Evolutionary conservation across 805 yeast species (phyloP).

Genomic region (Wickerhamiella sergipiensis): DNA sequence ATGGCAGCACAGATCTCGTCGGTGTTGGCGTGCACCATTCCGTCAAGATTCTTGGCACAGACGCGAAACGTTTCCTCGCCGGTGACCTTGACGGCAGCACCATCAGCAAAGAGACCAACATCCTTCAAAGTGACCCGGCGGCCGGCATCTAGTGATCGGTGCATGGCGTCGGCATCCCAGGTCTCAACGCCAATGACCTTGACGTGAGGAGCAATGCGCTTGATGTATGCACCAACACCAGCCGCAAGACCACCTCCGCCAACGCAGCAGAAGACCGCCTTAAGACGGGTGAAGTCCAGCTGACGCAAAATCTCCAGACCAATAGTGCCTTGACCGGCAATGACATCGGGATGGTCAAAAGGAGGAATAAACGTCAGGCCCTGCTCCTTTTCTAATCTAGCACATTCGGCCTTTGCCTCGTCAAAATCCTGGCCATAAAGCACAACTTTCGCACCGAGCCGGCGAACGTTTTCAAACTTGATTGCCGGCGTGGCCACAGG

Average conservation of each 20-base stretch:
- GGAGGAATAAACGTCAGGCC: slow-evolving; percentile 92
- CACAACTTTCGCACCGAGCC: slow-evolving; percentile 90
- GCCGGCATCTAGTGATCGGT: slow-evolving; percentile 47
- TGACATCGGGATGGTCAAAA: slow-evolving; percentile 92
- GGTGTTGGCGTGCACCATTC: slow-evolving; percentile 68
- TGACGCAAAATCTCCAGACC: slow-evolving; percentile 90
- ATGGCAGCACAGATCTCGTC: slow-evolving; percentile 96
- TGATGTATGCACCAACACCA: slow-evolving; percentile 81
- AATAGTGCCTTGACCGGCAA: slow-evolving; percentile 98
- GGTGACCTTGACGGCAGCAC: slow-evolving; percentile 82
- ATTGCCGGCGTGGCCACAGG: slow-evolving; percentile 94
- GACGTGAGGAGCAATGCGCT: slow-evolving; percentile 94
- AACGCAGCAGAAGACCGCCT: slow-evolving; percentile 81
- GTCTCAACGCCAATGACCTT: slow-evolving; percentile 95
- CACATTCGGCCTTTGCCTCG: slow-evolving; percentile 85
- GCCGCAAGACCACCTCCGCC: slow-evolving; percentile 97
- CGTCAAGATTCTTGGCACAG: slow-evolving; percentile 71
- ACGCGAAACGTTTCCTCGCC: slow-evolving; percentile 89
- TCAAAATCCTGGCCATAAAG: slow-evolving; percentile 90
- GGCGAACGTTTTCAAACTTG: slow-evolving; percentile 78
- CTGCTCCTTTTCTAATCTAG: slow-evolving; percentile 49
- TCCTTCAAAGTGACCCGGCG: slow-evolving; percentile 42
- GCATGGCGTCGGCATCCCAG: slow-evolving; percentile 85
- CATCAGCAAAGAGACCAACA: slow-evolving; percentile 98
- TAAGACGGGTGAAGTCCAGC: slow-evolving; percentile 56